phyloP scores from a whole-genome alignment of 2,329 filamentous ascomycete genomes.

The Dactylellina cionopaga region DNA sequence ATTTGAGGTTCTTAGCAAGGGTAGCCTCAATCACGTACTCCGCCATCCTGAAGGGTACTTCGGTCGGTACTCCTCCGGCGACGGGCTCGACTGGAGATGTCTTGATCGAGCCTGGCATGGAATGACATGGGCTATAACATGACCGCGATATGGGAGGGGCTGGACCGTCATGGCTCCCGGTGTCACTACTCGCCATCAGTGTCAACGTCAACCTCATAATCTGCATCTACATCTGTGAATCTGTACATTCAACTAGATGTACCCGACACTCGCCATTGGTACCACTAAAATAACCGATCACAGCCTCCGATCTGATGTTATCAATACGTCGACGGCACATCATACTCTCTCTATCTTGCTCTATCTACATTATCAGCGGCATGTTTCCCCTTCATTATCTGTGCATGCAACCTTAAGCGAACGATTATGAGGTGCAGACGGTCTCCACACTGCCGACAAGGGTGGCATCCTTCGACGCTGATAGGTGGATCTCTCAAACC shows the following conservation, averaged over 20 bases:
- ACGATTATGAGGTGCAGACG: constrained; percentile 10
- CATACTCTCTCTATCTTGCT: too few relatives aligned
- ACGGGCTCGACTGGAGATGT: too few relatives aligned
- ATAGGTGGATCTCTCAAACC: constrained; percentile 38
- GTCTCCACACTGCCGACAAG: constrained; percentile 36
- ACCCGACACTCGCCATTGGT: not conserved
- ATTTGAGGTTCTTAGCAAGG: constrained; percentile 18
- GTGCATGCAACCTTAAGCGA: constrained; percentile 36
- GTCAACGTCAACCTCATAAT: not conserved
- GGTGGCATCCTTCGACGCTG: constrained; percentile 16
- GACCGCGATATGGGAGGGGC: not conserved
- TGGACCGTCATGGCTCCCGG: not conserved
- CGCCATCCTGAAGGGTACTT: constrained; percentile 6
- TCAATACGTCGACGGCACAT: constrained; percentile 14
- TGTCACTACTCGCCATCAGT: not conserved
- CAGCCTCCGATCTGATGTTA: constrained; percentile 12
- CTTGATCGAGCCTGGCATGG: constrained; percentile 15
- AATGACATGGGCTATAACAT: not conserved
- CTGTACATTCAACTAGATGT: not conserved
- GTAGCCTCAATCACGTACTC: not conserved
- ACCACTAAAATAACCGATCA: not conserved
- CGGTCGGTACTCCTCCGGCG: too few relatives aligned
- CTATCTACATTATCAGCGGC: too few relatives aligned
- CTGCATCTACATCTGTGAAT: not conserved
- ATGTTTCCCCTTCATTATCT: constrained; percentile 27